Percentiles rank a stretch among this genome's conserved stretches.
These are phyloP conservation scores for Wickerhamomyces hampshirensis DNA, from an alignment of 805 yeast genomes.

Conservation along the genomic window DNA sequence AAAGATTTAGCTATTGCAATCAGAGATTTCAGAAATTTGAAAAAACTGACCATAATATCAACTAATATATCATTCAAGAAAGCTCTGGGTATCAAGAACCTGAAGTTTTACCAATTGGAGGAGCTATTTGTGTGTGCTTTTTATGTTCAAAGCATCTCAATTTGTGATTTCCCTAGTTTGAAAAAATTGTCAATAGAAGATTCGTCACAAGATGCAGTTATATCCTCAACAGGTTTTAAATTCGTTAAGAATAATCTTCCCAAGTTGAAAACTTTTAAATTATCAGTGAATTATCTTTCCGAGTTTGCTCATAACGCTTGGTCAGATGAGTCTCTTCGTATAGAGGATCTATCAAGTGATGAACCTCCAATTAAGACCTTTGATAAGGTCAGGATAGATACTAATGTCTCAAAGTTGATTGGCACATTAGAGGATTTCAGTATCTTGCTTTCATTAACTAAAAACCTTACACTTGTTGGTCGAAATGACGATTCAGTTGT, in stretches of 20 bases:
- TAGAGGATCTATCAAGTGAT: not conserved
- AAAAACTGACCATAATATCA: not conserved
- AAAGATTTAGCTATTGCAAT: not conserved
- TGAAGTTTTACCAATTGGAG: slow-evolving; percentile 2
- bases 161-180: slow-evolving; percentile 2
- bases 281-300: not conserved
- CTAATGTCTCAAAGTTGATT: not conserved
- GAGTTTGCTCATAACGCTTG: not conserved
- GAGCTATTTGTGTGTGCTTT: not conserved
- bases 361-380: not conserved
- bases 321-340: not conserved
- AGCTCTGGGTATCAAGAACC: not conserved
- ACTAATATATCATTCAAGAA: not conserved
- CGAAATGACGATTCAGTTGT: not conserved
- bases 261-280: slow-evolving; percentile 1
- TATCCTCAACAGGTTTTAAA: not conserved
- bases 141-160: not conserved
- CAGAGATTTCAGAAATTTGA: not conserved
- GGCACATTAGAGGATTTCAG: not conserved
- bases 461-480: not conserved
- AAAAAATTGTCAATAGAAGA: slow-evolving; percentile 3
- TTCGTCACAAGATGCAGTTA: not conserved
- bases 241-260: slow-evolving; percentile 6
- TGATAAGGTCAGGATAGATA: not conserved
- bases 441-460: not conserved